Conservation (phyloP, 306 rosid species). For the Begonia fuchsioides region DNA sequence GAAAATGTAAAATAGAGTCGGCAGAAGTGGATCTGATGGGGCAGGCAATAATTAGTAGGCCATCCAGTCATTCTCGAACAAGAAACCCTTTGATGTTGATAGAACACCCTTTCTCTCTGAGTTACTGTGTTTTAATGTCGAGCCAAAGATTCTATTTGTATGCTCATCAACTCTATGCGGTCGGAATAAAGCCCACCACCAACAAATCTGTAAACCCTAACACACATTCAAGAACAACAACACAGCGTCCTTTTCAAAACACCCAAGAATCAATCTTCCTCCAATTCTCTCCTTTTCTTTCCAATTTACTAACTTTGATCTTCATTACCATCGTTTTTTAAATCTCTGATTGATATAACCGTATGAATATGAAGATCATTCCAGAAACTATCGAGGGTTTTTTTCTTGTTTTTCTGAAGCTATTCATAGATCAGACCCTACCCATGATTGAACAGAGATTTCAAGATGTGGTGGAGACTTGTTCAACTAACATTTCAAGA, state of each 20-base stretch:
- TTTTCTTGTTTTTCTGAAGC: too few species aligned
- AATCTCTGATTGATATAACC: too few species aligned
- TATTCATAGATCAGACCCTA: conserved; percentile 9
- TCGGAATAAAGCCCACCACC: conserved; percentile 62
- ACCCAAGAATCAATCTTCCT: background rate
- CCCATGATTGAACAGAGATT: conserved; percentile 11
- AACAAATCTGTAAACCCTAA: conserved; percentile 15
- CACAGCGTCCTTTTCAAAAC: background rate
- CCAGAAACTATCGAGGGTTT: too few species aligned
- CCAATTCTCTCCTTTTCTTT: background rate
- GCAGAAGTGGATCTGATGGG: conserved; percentile 21
- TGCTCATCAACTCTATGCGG: conserved; percentile 35
- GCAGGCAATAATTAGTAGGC: conserved; percentile 59
- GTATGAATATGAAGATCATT: too few species aligned
- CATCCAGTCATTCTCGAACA: conserved; percentile 16
- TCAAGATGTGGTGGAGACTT: conserved; percentile 16
- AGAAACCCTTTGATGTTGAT: conserved; percentile 28
- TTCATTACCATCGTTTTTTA: background rate
- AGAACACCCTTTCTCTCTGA: conserved; percentile 4
- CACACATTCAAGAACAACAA: background rate
- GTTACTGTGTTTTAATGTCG: conserved; percentile 10
- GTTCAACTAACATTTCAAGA: conserved; percentile 1
- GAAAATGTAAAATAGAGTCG: too few species aligned
- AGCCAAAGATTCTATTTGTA: conserved; percentile 20
- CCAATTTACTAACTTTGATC: background rate